These are phyloP conservation scores for Mucor indicus DNA, from an alignment of 371 early-diverging fungal genomes.

Conservation along the genomic window DNA sequence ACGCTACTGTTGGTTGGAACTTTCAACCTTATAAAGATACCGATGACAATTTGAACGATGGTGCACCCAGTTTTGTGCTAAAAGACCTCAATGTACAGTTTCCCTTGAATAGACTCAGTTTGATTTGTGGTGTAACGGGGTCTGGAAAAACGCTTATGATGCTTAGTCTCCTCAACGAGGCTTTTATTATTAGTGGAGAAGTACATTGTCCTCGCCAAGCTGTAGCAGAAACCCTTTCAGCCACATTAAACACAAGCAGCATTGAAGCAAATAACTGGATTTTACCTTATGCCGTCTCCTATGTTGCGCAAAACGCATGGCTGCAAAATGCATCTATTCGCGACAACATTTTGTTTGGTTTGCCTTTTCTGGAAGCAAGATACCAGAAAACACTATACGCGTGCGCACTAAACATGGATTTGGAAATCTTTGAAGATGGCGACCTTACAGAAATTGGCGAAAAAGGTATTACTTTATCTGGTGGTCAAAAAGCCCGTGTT, in stretches of 20 bases:
- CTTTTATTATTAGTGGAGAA: conserved; percentile 4
- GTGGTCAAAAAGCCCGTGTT: conserved; percentile 81
- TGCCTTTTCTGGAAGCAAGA: conserved; percentile 39
- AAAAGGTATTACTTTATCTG: conserved; percentile 73
- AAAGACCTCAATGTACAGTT: conserved; percentile 47
- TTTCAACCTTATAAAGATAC: conserved; percentile 33
- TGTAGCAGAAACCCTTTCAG: conserved; percentile 1
- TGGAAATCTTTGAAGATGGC: conserved; percentile 70
- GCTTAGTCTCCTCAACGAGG: conserved; percentile 58
- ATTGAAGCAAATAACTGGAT: conserved; percentile 12
- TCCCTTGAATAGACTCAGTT: conserved; percentile 48
- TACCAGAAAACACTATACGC: conserved; percentile 62
- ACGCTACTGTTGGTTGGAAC: conserved; percentile 38
- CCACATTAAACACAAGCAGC: background rate
- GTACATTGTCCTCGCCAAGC: conserved; percentile 10
- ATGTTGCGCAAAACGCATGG: conserved; percentile 65
- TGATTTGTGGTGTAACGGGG: conserved; percentile 66
- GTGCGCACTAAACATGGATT: conserved; percentile 52
- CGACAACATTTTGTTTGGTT: conserved; percentile 56
- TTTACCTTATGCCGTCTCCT: conserved; percentile 18
- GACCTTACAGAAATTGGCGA: conserved; percentile 94
- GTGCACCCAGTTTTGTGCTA: conserved; percentile 57
- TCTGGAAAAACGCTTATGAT: conserved; percentile 65
- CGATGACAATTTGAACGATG: conserved; percentile 65
- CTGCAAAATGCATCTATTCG: conserved; percentile 80